Percentiles rank a stretch among this genome's conserved stretches.
phyloP scores from a whole-genome alignment of 306 rosid genomes.

The Quercus dentata region DNA sequence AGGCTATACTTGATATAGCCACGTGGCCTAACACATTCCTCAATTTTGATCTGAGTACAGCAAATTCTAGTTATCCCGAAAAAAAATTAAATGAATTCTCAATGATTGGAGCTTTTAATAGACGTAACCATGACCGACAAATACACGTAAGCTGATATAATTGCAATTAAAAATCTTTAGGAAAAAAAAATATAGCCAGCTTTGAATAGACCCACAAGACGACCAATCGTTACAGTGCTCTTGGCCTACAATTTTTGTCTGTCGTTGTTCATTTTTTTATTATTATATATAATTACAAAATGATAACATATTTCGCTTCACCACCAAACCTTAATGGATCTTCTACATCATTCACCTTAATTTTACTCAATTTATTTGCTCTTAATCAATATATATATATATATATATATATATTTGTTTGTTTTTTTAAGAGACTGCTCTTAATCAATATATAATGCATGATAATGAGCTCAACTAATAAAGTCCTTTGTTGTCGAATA shows the following conservation, averaged over 20 bases:
- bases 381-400: too few species aligned
- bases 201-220: conserved; percentile 10
- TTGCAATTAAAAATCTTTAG: conserved; percentile 19
- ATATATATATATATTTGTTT: too few species aligned
- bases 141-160: conserved; percentile 29
- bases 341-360: neutral
- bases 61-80: neutral
- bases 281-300: neutral
- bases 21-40: neutral
- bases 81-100: conserved; percentile 8
- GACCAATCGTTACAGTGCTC: conserved; percentile 19
- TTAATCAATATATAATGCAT: too few species aligned
- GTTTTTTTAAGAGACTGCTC: neutral
- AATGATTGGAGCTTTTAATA: conserved; percentile 28
- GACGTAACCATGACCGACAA: conserved; percentile 46
- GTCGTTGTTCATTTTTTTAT: neutral
- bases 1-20: neutral
- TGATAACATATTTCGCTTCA: neutral
- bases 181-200: conserved; percentile 45
- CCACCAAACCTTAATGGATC: neutral
- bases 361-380: neutral
- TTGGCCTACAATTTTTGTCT: conserved; percentile 26
- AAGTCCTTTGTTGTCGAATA: rapidly evolving
- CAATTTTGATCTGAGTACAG: neutral
- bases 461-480: too few species aligned